A percentile compares a stretch with the other conserved stretches of the same genome.
phyloP scores from a whole-genome alignment of 2,329 filamentous ascomycete species.

The Cytospora piceae region DNA sequence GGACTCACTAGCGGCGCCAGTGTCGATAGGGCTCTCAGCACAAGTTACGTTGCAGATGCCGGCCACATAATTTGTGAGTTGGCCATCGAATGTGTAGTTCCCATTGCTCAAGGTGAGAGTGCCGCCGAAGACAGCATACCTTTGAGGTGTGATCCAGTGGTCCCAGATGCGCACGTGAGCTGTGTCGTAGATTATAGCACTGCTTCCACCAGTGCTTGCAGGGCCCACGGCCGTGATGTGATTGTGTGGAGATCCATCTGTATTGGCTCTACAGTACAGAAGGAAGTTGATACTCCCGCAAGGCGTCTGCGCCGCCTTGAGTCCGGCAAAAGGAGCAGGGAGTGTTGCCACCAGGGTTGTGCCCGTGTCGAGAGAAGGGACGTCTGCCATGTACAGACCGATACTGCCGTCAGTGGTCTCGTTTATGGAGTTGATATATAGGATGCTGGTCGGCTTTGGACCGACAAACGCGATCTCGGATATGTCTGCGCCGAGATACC shows the following conservation, averaged over 20 bases:
- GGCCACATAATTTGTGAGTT: slow-evolving; percentile 7
- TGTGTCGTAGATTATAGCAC: slow-evolving; percentile 8
- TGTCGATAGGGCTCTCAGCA: slow-evolving; percentile 3
- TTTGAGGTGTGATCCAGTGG: slow-evolving; percentile 1
- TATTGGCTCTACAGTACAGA: neutral
- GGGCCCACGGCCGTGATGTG: neutral
- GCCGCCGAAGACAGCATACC: slow-evolving; percentile 4
- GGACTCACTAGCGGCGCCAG: neutral
- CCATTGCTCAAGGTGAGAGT: neutral
- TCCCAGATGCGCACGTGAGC: slow-evolving; percentile 5
- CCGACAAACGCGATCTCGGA: slow-evolving; percentile 5
- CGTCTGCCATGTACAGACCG: slow-evolving; percentile 3
- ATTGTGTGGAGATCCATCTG: neutral
- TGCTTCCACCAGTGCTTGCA: neutral
- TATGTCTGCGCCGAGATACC: slow-evolving; percentile 7
- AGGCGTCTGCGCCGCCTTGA: neutral
- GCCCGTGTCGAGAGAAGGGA: neutral
- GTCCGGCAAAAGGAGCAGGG: neutral
- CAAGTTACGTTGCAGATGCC: slow-evolving; percentile 2
- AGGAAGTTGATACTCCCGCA: neutral
- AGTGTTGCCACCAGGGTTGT: neutral
- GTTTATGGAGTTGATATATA: neutral
- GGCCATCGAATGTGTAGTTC: neutral
- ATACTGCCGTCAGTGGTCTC: neutral
- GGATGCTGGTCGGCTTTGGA: neutral